Conservation (phyloP, 306 rosid genomes). For the Cucumis hystrix region DNA sequence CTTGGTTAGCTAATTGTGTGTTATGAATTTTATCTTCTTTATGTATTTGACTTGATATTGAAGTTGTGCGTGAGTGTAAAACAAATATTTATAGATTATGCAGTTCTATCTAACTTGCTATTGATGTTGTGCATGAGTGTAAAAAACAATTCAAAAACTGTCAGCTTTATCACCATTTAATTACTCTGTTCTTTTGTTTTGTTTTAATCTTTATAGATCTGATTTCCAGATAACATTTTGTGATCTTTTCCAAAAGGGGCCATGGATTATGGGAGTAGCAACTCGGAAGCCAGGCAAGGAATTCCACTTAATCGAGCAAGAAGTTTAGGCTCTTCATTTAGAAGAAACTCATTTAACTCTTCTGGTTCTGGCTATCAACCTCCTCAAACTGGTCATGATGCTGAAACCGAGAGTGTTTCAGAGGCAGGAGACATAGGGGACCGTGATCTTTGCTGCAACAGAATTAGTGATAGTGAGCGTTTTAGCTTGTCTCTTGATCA, state of each 20-base stretch:
- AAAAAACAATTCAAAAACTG: no score
- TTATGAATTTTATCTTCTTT: no score
- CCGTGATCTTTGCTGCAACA: slow-evolving; percentile 46
- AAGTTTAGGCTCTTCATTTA: slow-evolving; percentile 32
- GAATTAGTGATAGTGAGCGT: slow-evolving; percentile 34
- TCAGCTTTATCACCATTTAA: background rate
- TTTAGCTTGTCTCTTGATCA: slow-evolving; percentile 25
- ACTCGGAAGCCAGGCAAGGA: slow-evolving; percentile 9
- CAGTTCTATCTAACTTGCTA: no score
- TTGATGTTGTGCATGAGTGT: no score
- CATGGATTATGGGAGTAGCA: slow-evolving; percentile 22
- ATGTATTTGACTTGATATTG: no score
- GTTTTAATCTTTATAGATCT: background rate
- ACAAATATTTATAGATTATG: no score
- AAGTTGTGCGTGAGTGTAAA: no score
- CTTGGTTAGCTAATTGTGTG: no score
- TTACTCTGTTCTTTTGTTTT: background rate
- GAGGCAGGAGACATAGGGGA: slow-evolving; percentile 93
- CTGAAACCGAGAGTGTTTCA: slow-evolving; percentile 40
- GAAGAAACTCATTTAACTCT: slow-evolving; percentile 42
- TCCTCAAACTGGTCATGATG: slow-evolving; percentile 21
- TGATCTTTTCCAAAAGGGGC: background rate
- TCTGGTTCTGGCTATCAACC: slow-evolving; percentile 25
- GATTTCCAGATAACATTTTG: background rate
- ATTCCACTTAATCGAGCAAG: slow-evolving; percentile 16